Base-by-base conservation (phyloP, 805 yeast species). In the Komagataella phaffii region DNA sequence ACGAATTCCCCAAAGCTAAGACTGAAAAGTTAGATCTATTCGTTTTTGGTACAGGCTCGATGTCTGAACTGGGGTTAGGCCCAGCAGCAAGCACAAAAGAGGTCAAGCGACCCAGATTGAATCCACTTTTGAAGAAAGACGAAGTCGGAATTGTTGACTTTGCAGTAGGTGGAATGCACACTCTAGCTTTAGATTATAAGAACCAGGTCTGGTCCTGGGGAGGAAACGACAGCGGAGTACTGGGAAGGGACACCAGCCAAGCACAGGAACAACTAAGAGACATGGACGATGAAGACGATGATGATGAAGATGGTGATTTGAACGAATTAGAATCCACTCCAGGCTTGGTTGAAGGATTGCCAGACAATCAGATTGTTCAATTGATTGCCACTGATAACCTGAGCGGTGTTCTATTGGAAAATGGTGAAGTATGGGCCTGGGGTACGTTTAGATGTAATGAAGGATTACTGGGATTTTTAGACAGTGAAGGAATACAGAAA, bases 191-290 rank as follows among this genome's bases (percentile, higher is more conserved):
- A 50, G 97, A 89, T 62, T 65, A 77, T 45, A 70, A 79, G 17
- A 88, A 88, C 57, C 73, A 77, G 53, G 67, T 93, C n/a, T 93
- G 97, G 96, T 85, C 96, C 3, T 93, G 99, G 99, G 99, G 99
- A 53, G 85, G 87, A 48, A 93, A 93, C 59, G 99, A 93, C 61
- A 82, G 89, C 54, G 88, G 85, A 44, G 97, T 87, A 3, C 72
- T 93, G 47, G 99, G 98, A 17, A 80, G 99, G 64, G 87, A 85
- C 59, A 84, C 93, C 0, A 75, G 87, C 0, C 75, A 68, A 8
- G 82, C 76, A 6, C 78, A 71, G 18, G 95, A 84, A 56, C 72
- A 75, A 23, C 69, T 87, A 53, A 83, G 79, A 61, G 87, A 85
- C 58, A 78, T 80, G 71, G 87, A 82, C 57, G 81, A 66, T 2